Evolutionary conservation across 2,329 filamentous ascomycete genomes (phyloP), one percentile per base, ranked within the genome.

Genomic region (Dothistroma pini): DNA sequence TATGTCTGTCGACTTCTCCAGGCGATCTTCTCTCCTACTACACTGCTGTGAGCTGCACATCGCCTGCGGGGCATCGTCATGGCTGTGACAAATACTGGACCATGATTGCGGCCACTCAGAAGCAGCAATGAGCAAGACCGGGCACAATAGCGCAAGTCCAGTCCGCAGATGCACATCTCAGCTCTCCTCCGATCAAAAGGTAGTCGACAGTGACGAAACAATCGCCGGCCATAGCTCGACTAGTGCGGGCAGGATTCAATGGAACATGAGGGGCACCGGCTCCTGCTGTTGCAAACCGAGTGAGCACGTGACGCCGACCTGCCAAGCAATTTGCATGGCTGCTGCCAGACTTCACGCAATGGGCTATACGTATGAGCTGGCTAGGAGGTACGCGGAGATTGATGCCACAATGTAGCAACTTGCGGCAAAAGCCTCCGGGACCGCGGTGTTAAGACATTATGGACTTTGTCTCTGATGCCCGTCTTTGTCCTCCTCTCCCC

Each of bases 121-220:
- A 32, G 7, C 22, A 53, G 29, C 29, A 22, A 32, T 7, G 16
- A 35, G 50, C 31, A 4, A 53, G 25, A n/a, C n/a, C 14, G 50
- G n/a, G 29, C 29, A 11, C 14, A 7, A 21, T 53, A 35, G 50
- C 50, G 50, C 50, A 31, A 19, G 19, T 53, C 25, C 50, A 19
- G 31, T 32, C 50, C 25, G 29, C 12, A 53, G 12, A 35, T 2
- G 31, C 29, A 35, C 10, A 34, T 53, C n/a, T 9, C 50, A 35
- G 50, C 50, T 53, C 31, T 35, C 25, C 31, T 53, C 16, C 16
- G 38, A 25, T 19, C 25, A 11, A 11, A 1, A 29, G 29, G 34
- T 53, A 19, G n/a, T 53, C 31, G 25, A 53, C 50, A 14, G 31
- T 53, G 50, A 53, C 50, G 50, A 35, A 35, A 53, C 50, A 53